Evolutionary conservation across 2,329 filamentous ascomycete genomes (phyloP).

Genomic region (Beauveria sp.): DNA sequence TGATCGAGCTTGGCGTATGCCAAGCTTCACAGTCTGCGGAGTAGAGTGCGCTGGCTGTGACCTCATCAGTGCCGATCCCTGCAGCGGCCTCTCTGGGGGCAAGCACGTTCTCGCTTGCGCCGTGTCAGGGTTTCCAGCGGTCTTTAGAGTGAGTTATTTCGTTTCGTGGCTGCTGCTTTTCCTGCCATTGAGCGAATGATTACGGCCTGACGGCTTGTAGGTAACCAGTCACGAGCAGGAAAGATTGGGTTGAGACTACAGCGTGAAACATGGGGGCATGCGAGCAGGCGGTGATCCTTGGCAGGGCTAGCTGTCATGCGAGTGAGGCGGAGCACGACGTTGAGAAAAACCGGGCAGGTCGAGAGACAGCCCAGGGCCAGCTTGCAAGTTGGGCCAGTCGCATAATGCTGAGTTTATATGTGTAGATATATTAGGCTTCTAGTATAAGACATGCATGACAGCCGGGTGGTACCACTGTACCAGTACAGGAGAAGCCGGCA

Average conservation of each 20-base stretch:
- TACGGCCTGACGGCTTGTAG: no score
- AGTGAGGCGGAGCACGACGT: neutral
- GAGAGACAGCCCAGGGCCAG: neutral
- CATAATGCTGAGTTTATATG: neutral
- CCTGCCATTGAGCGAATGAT: no score
- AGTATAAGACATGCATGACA: neutral
- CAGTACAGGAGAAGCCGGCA: neutral
- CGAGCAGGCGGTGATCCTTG: neutral
- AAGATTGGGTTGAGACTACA: neutral
- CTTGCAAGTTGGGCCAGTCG: neutral
- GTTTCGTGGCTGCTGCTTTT: no score
- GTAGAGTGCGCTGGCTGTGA: neutral
- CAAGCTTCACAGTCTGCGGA: neutral
- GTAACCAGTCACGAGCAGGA: neutral
- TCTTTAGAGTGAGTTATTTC: no score
- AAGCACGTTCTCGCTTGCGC: no score
- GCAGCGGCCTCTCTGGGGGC: no score
- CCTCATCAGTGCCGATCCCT: slow-evolving; percentile 1
- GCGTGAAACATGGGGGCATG: neutral
- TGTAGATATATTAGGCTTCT: neutral
- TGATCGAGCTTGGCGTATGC: neutral
- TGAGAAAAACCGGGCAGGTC: neutral
- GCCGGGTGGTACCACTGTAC: no score
- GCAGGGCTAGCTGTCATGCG: neutral
- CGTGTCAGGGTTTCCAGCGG: no score